These are phyloP conservation scores for Torulaspora pretoriensis DNA, from an alignment of 1,139 yeast species.

Conservation along the genomic window DNA sequence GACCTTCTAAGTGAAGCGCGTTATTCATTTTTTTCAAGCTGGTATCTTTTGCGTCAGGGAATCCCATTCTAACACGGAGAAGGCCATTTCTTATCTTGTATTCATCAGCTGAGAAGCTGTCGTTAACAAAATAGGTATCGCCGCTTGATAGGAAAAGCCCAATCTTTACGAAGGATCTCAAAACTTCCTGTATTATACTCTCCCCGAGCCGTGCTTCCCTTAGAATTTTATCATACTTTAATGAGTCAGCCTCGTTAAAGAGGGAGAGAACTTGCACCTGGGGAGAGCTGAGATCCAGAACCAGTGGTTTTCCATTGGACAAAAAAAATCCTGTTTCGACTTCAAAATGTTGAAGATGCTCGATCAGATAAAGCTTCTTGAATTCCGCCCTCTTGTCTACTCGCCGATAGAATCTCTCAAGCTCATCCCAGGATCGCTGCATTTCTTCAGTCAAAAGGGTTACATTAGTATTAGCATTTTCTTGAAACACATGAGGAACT, in stretches of 20 bases:
- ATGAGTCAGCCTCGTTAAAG: conserved; percentile 22
- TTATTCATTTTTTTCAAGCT: neutral
- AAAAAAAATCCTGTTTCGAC: conserved; percentile 25
- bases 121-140: conserved; percentile 17
- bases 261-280: conserved; percentile 30
- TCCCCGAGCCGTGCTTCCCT: conserved; percentile 12
- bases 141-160: conserved; percentile 15
- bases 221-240: conserved; percentile 16
- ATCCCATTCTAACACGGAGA: conserved; percentile 21
- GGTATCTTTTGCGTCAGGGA: neutral
- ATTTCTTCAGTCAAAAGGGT: conserved; percentile 22
- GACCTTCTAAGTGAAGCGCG: conserved; percentile 24
- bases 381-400: conserved; percentile 13
- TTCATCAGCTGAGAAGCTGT: conserved; percentile 21
- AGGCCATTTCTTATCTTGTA: conserved; percentile 21
- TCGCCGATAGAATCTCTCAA: conserved; percentile 19
- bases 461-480: conserved; percentile 11
- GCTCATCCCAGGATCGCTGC: conserved; percentile 29
- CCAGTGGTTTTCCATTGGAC: conserved; percentile 14
- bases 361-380: conserved; percentile 21
- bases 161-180: conserved; percentile 24
- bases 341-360: conserved; percentile 31
- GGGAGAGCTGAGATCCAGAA: conserved; percentile 26
- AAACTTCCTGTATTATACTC: conserved; percentile 12
- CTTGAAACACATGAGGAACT: conserved; percentile 21